Evolutionary conservation across 2,329 filamentous ascomycete species (phyloP), one percentile per base, ranked within the genome.

Genomic region (Meredithiella fracta): DNA sequence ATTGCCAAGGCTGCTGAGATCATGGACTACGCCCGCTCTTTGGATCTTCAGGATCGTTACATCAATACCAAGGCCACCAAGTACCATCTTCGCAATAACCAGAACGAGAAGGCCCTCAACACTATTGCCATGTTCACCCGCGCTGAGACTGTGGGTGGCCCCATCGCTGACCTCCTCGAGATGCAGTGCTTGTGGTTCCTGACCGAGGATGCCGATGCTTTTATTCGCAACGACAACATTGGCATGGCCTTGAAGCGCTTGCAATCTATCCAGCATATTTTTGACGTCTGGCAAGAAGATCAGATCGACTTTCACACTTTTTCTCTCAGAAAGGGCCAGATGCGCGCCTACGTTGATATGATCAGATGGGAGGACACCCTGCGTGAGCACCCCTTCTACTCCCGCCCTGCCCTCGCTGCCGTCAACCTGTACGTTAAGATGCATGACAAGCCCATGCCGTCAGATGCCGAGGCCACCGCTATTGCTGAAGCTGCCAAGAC

Each of bases 111-210:
- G 62, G 91, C 86, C 0, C 72, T 97, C 54, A 80, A 86, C 63
- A 95, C 88, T 0, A 89, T 97, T 75, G 86, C 88, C 60, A 79
- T 96, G 61, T 98, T 98, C 69, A 98, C 94, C 0, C 78, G 91
- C 55, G 90, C 90, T 54, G 92, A 98, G 65, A 85, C 88, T 3
- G 78, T 84, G 11, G 89, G 88, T 4, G 92, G 92, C 1, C 86
- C 94, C 3, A 73, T 98, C 42, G 86, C 85, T 51, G 92, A 98
- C 68, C 78, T 98, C 37, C 78, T 94, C 61, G 92, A 98, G 63
- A 98, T 98, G 92, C 92, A 98, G 70, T 96, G 90, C 67, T 80
- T 97, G 62, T 98, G 92, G 94, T 98, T 83, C 67, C 72, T 98
- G 64, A 92, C 87, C 3, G 92, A 98, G 70, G 94, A 98, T 65